These are phyloP conservation scores for Candida ficus DNA, from an alignment of 805 yeast species.

Conservation along the genomic window DNA sequence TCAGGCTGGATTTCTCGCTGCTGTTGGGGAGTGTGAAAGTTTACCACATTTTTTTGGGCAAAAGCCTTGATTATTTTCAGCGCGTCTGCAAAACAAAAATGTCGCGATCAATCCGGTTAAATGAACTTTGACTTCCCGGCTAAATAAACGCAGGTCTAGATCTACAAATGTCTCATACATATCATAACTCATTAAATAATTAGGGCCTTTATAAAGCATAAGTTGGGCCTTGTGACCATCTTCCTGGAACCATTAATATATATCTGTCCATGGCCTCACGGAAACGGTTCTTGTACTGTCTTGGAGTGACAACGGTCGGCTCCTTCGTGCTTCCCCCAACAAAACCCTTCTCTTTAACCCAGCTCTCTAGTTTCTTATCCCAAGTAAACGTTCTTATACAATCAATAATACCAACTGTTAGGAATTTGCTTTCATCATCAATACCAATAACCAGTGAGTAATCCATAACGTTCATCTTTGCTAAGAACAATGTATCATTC, in stretches of 20 bases:
- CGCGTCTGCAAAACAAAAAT: too few species aligned
- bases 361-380: slow-evolving; percentile 97
- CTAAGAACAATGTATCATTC: slow-evolving; percentile 90
- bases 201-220: background rate
- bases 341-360: slow-evolving; percentile 95
- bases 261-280: slow-evolving; percentile 98
- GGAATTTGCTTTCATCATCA: slow-evolving; percentile 57
- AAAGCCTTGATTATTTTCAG: too few species aligned
- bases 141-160: too few species aligned
- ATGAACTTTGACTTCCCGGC: too few species aligned
- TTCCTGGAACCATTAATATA: slow-evolving; percentile 89
- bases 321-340: slow-evolving; percentile 86
- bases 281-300: slow-evolving; percentile 89
- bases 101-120: too few species aligned
- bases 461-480: slow-evolving; percentile 99
- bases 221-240: slow-evolving; percentile 34
- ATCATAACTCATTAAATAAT: background rate
- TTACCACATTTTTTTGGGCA: too few species aligned
- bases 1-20: too few species aligned
- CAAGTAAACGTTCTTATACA: slow-evolving; percentile 95
- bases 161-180: too few species aligned
- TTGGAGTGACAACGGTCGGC: slow-evolving; percentile 96
- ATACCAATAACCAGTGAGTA: slow-evolving; percentile 93
- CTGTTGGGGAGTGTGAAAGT: too few species aligned
- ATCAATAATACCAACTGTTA: slow-evolving; percentile 91